Evolutionary conservation across 352 stramenopile species (phyloP).

Genomic region (Phytophthora niederhauseri): DNA sequence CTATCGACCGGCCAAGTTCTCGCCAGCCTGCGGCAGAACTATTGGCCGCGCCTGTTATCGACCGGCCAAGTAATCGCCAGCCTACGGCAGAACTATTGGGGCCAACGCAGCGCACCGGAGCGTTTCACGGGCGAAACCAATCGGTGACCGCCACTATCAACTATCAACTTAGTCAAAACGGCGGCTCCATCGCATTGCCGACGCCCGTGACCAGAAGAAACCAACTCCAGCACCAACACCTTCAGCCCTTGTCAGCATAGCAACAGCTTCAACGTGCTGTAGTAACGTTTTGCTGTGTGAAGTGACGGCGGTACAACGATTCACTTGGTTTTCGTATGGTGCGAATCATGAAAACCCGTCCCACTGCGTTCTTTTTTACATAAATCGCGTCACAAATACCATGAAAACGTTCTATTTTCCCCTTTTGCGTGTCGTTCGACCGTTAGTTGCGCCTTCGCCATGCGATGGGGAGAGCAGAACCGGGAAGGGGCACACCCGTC

Average conservation of each 20-base stretch:
- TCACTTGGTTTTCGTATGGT: background rate
- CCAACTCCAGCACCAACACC: background rate
- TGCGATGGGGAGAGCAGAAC: conserved; percentile 36
- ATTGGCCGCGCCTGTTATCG: no score
- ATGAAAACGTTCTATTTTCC: background rate
- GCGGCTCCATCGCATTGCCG: conserved; percentile 13
- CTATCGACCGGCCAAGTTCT: conserved; percentile 1
- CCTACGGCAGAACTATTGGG: background rate
- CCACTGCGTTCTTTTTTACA: background rate
- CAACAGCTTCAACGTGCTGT: no score
- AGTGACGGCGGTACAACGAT: background rate
- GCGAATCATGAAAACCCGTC: background rate
- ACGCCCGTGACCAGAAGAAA: conserved; percentile 14
- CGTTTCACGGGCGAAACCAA: background rate
- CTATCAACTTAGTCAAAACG: conserved; percentile 16
- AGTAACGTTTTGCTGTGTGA: background rate
- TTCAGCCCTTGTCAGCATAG: no score
- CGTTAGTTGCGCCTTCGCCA: conserved; percentile 38
- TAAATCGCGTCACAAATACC: background rate
- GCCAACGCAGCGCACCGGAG: background rate
- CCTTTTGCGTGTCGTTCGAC: conserved; percentile 8
- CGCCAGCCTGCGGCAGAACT: background rate
- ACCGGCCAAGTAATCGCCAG: background rate
- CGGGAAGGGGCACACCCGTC: conserved; percentile 18
- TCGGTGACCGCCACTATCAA: background rate